Conservation (phyloP, 2,329 filamentous ascomycete species). For the Alternaria sp. region DNA sequence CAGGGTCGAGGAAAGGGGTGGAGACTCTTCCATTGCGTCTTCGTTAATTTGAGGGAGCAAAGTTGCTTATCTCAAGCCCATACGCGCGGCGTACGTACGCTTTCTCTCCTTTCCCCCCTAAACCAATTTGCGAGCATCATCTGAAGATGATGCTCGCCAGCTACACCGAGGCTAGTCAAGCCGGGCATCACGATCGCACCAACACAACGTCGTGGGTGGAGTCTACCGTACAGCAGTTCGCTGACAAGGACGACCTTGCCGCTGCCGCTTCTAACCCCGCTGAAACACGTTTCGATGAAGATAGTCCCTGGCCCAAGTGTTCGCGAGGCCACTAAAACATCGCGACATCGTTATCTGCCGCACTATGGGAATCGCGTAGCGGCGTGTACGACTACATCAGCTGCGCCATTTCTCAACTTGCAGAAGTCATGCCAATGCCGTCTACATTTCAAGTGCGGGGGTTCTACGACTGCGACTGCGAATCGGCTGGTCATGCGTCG, state of each 20-base stretch:
- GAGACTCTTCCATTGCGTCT: not conserved
- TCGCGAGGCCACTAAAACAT: not conserved
- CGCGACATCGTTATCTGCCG: not conserved
- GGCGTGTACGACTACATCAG: conserved; percentile 2
- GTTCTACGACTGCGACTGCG: not conserved
- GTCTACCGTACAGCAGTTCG: not conserved
- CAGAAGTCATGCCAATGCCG: not conserved
- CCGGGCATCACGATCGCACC: conserved; percentile 6
- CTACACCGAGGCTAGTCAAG: conserved; percentile 8
- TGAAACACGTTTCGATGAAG: conserved; percentile 20
- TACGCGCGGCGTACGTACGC: not conserved
- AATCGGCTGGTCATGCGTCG: not conserved
- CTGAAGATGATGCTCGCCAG: conserved; percentile 1
- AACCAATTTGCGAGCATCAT: conserved; percentile 7
- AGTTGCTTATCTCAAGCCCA: not conserved
- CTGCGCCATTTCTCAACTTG: conserved; percentile 2
- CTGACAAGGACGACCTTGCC: conserved; percentile 6
- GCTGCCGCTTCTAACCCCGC: conserved; percentile 1
- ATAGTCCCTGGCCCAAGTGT: conserved; percentile 6
- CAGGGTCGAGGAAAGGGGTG: not conserved
- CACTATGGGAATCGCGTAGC: conserved; percentile 9
- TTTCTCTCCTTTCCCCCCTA: not conserved
- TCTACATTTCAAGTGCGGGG: not conserved
- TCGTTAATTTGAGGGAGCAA: conserved; percentile 5
- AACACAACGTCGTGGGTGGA: not conserved